Evolutionary conservation across 331 rosid species (phyloP), one percentile per base, ranked within the genome.

Genomic region (Quercus lobata): DNA sequence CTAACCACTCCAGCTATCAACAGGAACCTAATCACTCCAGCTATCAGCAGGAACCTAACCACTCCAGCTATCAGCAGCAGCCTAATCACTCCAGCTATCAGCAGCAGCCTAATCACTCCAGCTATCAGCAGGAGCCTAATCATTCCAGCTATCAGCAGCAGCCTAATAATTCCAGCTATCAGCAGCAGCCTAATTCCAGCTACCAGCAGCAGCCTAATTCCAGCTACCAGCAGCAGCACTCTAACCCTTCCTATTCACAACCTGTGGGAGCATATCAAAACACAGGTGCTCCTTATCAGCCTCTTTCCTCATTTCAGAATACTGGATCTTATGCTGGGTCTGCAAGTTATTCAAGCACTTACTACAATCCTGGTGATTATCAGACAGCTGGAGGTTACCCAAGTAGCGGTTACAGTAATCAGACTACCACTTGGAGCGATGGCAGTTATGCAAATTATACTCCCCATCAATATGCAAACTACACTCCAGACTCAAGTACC

Each of bases 221-320:
- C 52, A 35, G 72, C 93, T 96, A 90, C 76, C 99, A 90, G 84
- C 99, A 90, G 87, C 99, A 96, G 75, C 88, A 68, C 24, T 68
- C 98, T 81, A 93, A 85, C 89, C 90, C 82, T 80, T 74, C 98
- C 79, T 93, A 93, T 87, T 83, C 99, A 78, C 99, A 96, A 87
- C 92, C 96, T 32, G 98, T 93, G 90, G 99, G 96, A 87, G 91
- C 99, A 82, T 90, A 93, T 90, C 98, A 92, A 96, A 96, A 93
- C 86, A 89, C 99, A 96, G 99, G 99, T 91, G 98, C 98, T 96
- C 99, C 99, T 96, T 93, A 93, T 91, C 99, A 93, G 98, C 97
- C 99, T 92, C 80, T 90, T 93, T 93, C 99, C 89, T 91, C 97
- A 89, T 93, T 93, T 96, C 99, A 86, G 94, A 93, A 92, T 96